phyloP scores from a whole-genome alignment of 345 rosid species.

The Lumnitzera littorea region DNA sequence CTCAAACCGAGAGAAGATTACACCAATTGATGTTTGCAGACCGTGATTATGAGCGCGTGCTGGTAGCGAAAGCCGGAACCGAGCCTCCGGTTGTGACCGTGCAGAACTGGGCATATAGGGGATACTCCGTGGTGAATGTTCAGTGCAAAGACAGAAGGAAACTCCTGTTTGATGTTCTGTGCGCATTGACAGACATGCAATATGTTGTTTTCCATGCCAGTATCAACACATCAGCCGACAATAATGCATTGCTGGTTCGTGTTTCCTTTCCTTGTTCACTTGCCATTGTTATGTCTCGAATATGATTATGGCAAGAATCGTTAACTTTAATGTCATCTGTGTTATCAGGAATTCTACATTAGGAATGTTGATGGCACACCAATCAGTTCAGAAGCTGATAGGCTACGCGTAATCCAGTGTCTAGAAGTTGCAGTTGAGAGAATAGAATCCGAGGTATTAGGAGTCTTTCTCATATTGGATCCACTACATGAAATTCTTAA shows the following conservation, averaged over 20 bases:
- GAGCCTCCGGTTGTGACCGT: conserved; percentile 34
- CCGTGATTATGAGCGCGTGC: conserved; percentile 35
- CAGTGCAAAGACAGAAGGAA: conserved; percentile 37
- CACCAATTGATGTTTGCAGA: conserved; percentile 51
- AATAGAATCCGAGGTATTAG: conserved; percentile 34
- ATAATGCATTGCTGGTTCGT: conserved; percentile 30
- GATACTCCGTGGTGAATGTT: conserved; percentile 37
- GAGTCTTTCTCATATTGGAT: not conserved
- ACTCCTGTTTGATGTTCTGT: conserved; percentile 40
- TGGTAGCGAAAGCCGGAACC: conserved; percentile 7
- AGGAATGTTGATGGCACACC: conserved; percentile 40
- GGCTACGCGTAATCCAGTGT: conserved; percentile 40
- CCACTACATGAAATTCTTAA: too few species aligned
- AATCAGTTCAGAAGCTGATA: conserved; percentile 41
- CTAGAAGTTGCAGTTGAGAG: conserved; percentile 39
- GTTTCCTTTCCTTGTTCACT: not conserved
- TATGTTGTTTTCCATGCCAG: conserved; percentile 42
- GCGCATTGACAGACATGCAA: conserved; percentile 48
- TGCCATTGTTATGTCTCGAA: not conserved
- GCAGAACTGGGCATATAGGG: conserved; percentile 37
- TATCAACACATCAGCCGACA: conserved; percentile 19
- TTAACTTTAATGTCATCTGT: not conserved
- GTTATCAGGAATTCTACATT: conserved; percentile 33
- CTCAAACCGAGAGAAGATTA: conserved; percentile 42
- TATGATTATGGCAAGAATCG: not conserved